Evolutionary conservation across 805 yeast species (phyloP), one percentile per base, ranked within the genome.

Genomic region (Teunomyces atbi): DNA sequence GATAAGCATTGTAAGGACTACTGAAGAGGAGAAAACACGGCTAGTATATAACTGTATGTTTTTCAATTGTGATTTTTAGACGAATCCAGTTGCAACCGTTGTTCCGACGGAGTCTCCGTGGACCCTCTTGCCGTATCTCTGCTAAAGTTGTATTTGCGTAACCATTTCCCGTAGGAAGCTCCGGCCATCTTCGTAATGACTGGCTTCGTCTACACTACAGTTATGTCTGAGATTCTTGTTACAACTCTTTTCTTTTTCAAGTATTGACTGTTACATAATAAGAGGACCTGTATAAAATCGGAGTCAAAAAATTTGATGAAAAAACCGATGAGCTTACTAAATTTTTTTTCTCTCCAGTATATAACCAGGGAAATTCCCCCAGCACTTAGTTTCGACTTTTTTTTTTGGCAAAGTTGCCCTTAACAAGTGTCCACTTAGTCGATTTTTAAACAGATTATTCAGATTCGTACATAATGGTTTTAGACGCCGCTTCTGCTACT

Each of bases 401-500:
- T 65, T 63, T 69, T 67, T 61, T 71, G 76, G 77, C 74, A 68
- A 69, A 56, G 53, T 59, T 61, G 68, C 68, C 72, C 74, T 58
- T 47, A 36, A 36, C 18, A 20, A 36, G 39, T 36, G 39, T 20
- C 39, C 39, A 36, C 39, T 36, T 36, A 36, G 39, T 36, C 28
- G 39, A 19, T 18, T 21, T 12, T 19, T 10, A 36, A 26, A 19
- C 23, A 20, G 13, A 8, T 30, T 30, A 54, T 35, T 38, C 38
- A 40, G 41, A 41, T 15, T 30, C 30, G 30, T n/a, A 36, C 42
- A 56, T 48, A 55, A 66, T 66, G 69, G 68, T 62, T 51, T 68
- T 69, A 50, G 69, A 70, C 50, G 48, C 71, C 56, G 53, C 84
- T 34, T 76, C 78, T 54, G 98, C 97, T 55, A 61, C 85, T 52